Conservation (phyloP, 805 yeast species). For the Jamesozyma piceae region DNA sequence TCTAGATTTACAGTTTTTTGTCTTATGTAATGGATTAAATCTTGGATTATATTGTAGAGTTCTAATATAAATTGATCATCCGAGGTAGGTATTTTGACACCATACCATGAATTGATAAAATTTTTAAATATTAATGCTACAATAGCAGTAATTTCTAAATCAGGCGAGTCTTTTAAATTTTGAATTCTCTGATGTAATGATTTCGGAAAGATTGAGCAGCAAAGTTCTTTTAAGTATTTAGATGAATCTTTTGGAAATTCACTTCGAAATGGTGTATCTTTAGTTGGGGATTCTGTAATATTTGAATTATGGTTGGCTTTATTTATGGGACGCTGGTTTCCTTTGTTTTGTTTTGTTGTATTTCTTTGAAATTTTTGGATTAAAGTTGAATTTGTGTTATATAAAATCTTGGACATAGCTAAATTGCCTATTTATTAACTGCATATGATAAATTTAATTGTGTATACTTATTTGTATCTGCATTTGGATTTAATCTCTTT, state of each 20-base stretch:
- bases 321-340: neutral
- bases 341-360: constrained; percentile 1
- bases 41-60: constrained; percentile 13
- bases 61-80: constrained; percentile 16
- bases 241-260: constrained; percentile 14
- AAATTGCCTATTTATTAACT: neutral
- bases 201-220: constrained; percentile 19
- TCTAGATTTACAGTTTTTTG: constrained; percentile 9
- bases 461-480: too few species aligned
- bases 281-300: neutral
- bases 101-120: constrained; percentile 26
- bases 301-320: neutral
- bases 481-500: too few species aligned
- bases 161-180: constrained; percentile 4
- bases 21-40: constrained; percentile 4
- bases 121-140: constrained; percentile 20
- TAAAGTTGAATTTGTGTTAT: constrained; percentile 25
- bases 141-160: constrained; percentile 20
- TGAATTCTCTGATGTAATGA: constrained; percentile 11
- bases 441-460: too few species aligned
- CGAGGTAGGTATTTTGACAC: constrained; percentile 22
- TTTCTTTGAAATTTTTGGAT: constrained; percentile 23
- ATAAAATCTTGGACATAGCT: constrained; percentile 20
- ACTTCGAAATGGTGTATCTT: constrained; percentile 15
- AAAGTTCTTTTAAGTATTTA: constrained; percentile 20